Evolutionary conservation across 1,139 yeast genomes (phyloP).

Genomic region (Debaryomyces robertsiae): DNA sequence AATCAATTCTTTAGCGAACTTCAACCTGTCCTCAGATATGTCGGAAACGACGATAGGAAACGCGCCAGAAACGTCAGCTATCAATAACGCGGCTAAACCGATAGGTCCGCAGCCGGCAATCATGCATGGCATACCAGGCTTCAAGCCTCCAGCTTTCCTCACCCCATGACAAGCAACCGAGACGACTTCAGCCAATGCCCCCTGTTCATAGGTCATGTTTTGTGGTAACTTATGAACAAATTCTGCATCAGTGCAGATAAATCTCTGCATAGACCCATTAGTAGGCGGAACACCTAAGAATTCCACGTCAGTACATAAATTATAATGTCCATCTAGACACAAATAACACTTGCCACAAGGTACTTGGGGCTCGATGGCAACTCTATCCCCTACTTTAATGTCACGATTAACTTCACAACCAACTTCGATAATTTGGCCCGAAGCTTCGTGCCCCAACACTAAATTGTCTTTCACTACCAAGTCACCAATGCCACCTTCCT

Average conservation of each 20-base stretch:
- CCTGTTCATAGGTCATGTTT: conserved; percentile 26
- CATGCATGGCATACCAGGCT: conserved; percentile 25
- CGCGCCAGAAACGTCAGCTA: conserved; percentile 29
- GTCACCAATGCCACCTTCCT: conserved; percentile 26
- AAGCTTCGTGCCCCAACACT: conserved; percentile 36
- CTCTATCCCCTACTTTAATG: conserved; percentile 28
- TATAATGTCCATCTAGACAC: conserved; percentile 30
- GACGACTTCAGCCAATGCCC: conserved; percentile 29
- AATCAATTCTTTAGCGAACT: conserved; percentile 25
- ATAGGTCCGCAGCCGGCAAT: conserved; percentile 33
- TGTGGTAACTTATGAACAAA: conserved; percentile 27
- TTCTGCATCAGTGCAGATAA: conserved; percentile 19
- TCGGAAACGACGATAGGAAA: conserved; percentile 28
- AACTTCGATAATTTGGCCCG: conserved; percentile 33
- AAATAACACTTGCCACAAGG: conserved; percentile 35
- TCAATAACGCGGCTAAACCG: conserved; percentile 27
- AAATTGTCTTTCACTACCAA: conserved; percentile 20
- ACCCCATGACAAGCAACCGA: conserved; percentile 31
- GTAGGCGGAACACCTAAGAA: conserved; percentile 28
- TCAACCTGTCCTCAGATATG: conserved; percentile 24
- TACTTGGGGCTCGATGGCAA: conserved; percentile 30
- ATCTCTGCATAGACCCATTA: conserved; percentile 31
- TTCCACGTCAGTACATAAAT: conserved; percentile 26
- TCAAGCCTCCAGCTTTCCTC: conserved; percentile 23
- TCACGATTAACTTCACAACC: conserved; percentile 29